Evolutionary conservation across 257 asterid species (phyloP).

Genomic region (Osmanthus fragrans): DNA sequence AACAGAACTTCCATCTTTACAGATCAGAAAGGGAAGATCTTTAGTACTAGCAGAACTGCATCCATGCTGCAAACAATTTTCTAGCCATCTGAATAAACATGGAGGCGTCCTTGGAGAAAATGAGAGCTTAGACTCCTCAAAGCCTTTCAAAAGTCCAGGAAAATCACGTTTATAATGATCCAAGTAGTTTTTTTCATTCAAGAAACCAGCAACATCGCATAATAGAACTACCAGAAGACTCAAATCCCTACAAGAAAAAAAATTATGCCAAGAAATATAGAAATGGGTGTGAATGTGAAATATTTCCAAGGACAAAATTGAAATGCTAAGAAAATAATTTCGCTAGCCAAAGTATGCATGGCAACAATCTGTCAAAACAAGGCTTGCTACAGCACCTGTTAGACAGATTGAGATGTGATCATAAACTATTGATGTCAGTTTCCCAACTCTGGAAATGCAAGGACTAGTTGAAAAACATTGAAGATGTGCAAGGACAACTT

Average conservation of each 20-base stretch:
- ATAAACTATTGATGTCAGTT: background rate
- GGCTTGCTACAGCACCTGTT: background rate
- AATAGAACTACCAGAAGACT: slow-evolving; percentile 74
- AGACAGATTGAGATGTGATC: background rate
- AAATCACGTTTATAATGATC: slow-evolving; percentile 91
- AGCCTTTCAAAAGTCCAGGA: slow-evolving; percentile 57
- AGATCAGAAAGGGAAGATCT: slow-evolving; percentile 72
- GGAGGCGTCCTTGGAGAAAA: slow-evolving; percentile 60
- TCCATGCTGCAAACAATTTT: slow-evolving; percentile 75
- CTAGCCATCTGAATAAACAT: slow-evolving; percentile 90
- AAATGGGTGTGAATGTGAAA: slow-evolving; percentile 4
- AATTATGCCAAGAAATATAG: slow-evolving; percentile 17
- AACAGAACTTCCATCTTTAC: slow-evolving; percentile 67
- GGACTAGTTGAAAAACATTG: too few relatives aligned
- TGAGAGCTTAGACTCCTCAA: slow-evolving; percentile 34
- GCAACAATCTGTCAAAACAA: background rate
- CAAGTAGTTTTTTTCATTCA: slow-evolving; percentile 72
- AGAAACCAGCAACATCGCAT: slow-evolving; percentile 62
- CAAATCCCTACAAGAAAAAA: slow-evolving; percentile 63
- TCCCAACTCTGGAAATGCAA: background rate
- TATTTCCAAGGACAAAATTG: background rate
- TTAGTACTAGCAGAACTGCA: slow-evolving; percentile 53
- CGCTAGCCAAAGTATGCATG: background rate
- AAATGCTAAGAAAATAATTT: background rate
- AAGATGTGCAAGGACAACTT: too few relatives aligned